These are phyloP conservation scores for Pseudogymnoascus sp. DNA, from an alignment of 2,329 filamentous ascomycete genomes.

Conservation along the genomic window DNA sequence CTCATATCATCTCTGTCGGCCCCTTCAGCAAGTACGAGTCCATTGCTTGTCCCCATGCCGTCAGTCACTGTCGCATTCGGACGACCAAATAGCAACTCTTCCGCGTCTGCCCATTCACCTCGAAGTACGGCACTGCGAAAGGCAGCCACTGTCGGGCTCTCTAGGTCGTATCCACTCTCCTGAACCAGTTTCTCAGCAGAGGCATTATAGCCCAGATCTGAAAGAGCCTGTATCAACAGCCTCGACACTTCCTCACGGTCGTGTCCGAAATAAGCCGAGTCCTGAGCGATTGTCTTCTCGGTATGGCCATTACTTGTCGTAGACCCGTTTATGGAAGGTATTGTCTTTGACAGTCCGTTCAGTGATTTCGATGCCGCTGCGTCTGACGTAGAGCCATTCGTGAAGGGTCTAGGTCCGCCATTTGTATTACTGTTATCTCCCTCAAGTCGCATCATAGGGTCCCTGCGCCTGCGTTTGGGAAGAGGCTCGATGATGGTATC, in stretches of 20 bases:
- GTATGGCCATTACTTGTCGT: slow-evolving; percentile 29
- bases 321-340: slow-evolving; percentile 48
- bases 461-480: slow-evolving; percentile 52
- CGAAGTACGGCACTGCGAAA: slow-evolving; percentile 74
- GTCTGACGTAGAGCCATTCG: slow-evolving; percentile 48
- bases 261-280: slow-evolving; percentile 65
- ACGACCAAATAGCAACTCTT: slow-evolving; percentile 63
- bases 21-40: slow-evolving; percentile 63
- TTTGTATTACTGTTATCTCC: slow-evolving; percentile 47
- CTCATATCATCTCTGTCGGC: slow-evolving; percentile 74
- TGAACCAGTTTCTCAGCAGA: slow-evolving; percentile 68
- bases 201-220: slow-evolving; percentile 76
- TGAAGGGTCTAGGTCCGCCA: slow-evolving; percentile 43
- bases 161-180: slow-evolving; percentile 82
- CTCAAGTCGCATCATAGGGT: slow-evolving; percentile 56
- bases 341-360: slow-evolving; percentile 43
- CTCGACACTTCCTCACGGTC: slow-evolving; percentile 88
- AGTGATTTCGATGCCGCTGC: slow-evolving; percentile 30
- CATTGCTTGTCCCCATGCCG: slow-evolving; percentile 25
- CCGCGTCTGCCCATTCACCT: slow-evolving; percentile 80
- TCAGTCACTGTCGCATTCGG: background rate
- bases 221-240: slow-evolving; percentile 82
- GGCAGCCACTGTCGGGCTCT: slow-evolving; percentile 76
- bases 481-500: slow-evolving; percentile 28
- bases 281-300: slow-evolving; percentile 15